These are phyloP conservation scores for bread wheat (Triticum aestivum) DNA, from an alignment of 176 grass and related monocot species.

Conservation along the genomic window IWGSC_CS_RefSeq_v2.1 NC_057799.1:528655152-528655651, in stretches of 20 bases:
- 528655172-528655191: not conserved
- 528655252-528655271: constrained; percentile 92
- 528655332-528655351: constrained; percentile 73
- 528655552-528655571: not conserved
- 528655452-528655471: constrained; percentile 45
- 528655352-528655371: constrained; percentile 50
- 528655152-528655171: constrained; percentile 52
- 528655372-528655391: not conserved
- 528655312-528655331: constrained; percentile 94
- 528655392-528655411: not conserved
- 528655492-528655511: constrained; percentile 54
- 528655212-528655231: constrained; percentile 6
- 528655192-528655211: not conserved
- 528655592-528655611: constrained; percentile 67
- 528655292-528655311: constrained; percentile 58
- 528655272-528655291: constrained; percentile 79
- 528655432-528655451: too few relatives aligned
- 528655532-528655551: not conserved
- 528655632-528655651: constrained; percentile 93
- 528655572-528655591: constrained; percentile 20
- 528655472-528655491: constrained; percentile 57
- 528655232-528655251: constrained; percentile 92
- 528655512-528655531: constrained; percentile 23
- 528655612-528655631: constrained; percentile 57
- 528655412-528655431: too few relatives aligned